Evolutionary conservation across 768 basidiomycete genomes (phyloP), one percentile per base, ranked within the genome.

Genomic region (Boletus patriciae): DNA sequence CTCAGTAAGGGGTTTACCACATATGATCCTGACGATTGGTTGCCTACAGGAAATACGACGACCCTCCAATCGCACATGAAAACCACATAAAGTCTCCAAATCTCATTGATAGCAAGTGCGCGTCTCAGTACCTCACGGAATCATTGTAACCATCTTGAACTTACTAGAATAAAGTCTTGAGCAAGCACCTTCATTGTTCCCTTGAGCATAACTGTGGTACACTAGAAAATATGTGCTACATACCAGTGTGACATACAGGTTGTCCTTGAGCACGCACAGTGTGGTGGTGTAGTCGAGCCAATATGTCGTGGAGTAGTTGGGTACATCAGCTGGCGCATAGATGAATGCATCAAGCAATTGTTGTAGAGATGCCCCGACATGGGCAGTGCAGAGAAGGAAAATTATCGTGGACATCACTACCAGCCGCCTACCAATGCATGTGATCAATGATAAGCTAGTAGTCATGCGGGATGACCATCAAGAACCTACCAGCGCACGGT

Each of bases 41-140:
- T 25, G 8, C 25, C 10, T 25, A 18, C 25, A 12, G 10, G 25
- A 37, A 18, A 11, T 37, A 27, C 6, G 45, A 52, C 6, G n/a
- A 58, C 46, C 29, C n/a, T 49, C 57, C 53, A 34, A 18, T 55
- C 6, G 10, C 18, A 10, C 43, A 46, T 23, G 31, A 52, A 55
- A 40, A 55, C 42, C n/a, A n/a, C n/a, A n/a, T n/a, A 50, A 21
- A 55, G 43, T 31, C 53, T 21, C 53, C 53, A 56, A 40, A 55
- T 49, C 52, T 58, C 3, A 11, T 48, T 19, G 25, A 29, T 13
- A 31, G 12, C 12, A 25, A 46, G 21, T 9, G 27, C 7, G 31
- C 8, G 4, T 21, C 41, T 43, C 23, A 46, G 46, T 18, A 27
- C 3, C n/a, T 1, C 9, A 7, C 19, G 6, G n/a, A n/a, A n/a